Evolutionary conservation across 2,329 filamentous ascomycete genomes (phyloP), one percentile per base, ranked within the genome.

Genomic region (Samsoniella hepiali): DNA sequence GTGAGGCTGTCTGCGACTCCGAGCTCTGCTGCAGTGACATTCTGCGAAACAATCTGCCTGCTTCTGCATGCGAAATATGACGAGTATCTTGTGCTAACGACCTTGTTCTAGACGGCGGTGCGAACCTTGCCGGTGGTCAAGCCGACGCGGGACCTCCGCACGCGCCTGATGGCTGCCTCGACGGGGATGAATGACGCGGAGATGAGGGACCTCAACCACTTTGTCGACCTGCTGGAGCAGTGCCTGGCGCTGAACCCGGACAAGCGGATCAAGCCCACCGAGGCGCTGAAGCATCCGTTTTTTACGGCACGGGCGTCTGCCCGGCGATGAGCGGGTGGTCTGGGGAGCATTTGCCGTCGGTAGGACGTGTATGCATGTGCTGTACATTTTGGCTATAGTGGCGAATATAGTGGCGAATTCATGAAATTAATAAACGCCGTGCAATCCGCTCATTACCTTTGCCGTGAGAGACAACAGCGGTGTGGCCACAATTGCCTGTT

Each of bases 201-300:
- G 74, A 80, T 84, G 45, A 90, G 88, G 74, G 92, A 97, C 70
- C 79, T 97, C 66, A 88, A 89, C 64, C 82, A 89, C 60, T 97
- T 99, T 75, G 83, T 92, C 68, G 93, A 98, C 75, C 79, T 99
- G 56, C 78, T 99, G 63, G 93, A 97, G 72, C 89, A 90, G 62
- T 98, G 93, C 73, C 81, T 99, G 67, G 87, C 89, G 64, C 83
- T 98, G 67, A 97, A 98, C 72, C 92, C 94, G 1, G 93, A 97
- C 74, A 96, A 96, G 81, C 86, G 95, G 66, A 91, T 95, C 71
- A 94, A 91, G 54, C 91, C 95, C 0, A 81, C 84, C 15, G 93
- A 98, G 71, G 95, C 95, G 56, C 79, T 98, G 69, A 89, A 88
- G 72, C 94, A 98, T 79, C 91, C 91, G 1, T 98, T 98, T 76